Conservation (phyloP, 108 stramenopile genomes). For the Cyclotella cryptica region DNA sequence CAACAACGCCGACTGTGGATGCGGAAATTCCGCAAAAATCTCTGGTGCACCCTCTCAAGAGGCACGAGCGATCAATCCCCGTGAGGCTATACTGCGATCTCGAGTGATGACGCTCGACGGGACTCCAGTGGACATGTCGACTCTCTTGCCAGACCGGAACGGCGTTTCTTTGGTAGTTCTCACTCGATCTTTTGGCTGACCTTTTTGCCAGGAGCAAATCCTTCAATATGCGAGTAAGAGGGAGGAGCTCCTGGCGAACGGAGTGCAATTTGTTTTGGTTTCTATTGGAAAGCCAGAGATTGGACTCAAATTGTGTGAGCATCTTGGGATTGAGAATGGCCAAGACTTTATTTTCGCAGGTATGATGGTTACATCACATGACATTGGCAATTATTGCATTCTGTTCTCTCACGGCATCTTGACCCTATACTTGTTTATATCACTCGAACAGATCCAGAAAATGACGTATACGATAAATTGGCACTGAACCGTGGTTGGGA, state of each 20-base stretch:
- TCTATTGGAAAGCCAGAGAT: constrained; percentile 77
- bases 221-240: constrained; percentile 66
- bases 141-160: constrained; percentile 10
- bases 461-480: constrained; percentile 63
- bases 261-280: constrained; percentile 59
- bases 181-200: constrained; percentile 79
- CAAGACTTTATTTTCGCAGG: constrained; percentile 64
- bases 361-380: constrained; percentile 1
- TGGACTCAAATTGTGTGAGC: constrained; percentile 59
- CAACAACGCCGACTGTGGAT: constrained; percentile 19
- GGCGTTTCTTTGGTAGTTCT: constrained; percentile 65
- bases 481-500: constrained; percentile 65
- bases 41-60: constrained; percentile 48
- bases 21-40: constrained; percentile 25
- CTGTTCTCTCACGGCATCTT: neutral
- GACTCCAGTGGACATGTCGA: constrained; percentile 40
- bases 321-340: constrained; percentile 58
- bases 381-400: no score
- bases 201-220: constrained; percentile 86
- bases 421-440: neutral
- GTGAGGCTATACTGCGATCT: constrained; percentile 47
- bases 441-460: constrained; percentile 57
- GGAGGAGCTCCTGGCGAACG: constrained; percentile 60
- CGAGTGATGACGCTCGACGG: constrained; percentile 54
- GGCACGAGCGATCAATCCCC: constrained; percentile 52